Percentiles rank a stretch among this genome's conserved stretches.
These are phyloP conservation scores for Medicago ruthenica DNA, from an alignment of 306 rosid genomes.

Conservation along the genomic window DNA sequence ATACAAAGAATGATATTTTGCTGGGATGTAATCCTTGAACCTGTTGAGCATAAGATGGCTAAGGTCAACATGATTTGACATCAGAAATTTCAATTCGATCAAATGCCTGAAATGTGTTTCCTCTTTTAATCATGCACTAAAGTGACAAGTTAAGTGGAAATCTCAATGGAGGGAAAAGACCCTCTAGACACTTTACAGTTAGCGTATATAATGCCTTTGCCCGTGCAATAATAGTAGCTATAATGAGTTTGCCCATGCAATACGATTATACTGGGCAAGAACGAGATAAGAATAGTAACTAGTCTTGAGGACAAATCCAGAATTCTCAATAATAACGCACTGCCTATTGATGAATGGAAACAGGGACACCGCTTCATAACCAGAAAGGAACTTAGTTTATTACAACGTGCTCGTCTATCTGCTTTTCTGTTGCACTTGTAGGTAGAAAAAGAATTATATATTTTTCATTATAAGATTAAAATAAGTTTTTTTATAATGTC, in stretches of 20 bases:
- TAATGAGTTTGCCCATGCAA: slow-evolving; percentile 8
- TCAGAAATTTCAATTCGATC: slow-evolving; percentile 34
- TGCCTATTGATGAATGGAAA: slow-evolving; percentile 34
- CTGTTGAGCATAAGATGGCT: slow-evolving; percentile 53
- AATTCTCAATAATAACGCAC: slow-evolving; percentile 16
- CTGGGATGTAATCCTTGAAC: slow-evolving; percentile 88
- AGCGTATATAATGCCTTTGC: slow-evolving; percentile 10
- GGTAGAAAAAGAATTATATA: too few relatives aligned
- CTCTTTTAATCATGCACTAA: slow-evolving; percentile 30
- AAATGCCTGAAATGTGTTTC: slow-evolving; percentile 18
- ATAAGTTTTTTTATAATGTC: too few relatives aligned
- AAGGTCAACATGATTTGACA: slow-evolving; percentile 36
- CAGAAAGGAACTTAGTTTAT: slow-evolving; percentile 16
- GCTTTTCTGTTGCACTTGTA: too few relatives aligned
- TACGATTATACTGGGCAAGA: slow-evolving; percentile 21
- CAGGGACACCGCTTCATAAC: slow-evolving; percentile 23
- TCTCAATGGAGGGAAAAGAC: slow-evolving; percentile 6
- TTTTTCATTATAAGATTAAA: too few relatives aligned
- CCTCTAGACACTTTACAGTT: slow-evolving; percentile 16
- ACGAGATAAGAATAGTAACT: slow-evolving; percentile 25
- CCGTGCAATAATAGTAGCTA: slow-evolving; percentile 11
- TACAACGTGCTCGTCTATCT: neutral
- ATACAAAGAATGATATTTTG: slow-evolving; percentile 79
- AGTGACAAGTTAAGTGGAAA: slow-evolving; percentile 12
- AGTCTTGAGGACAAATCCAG: slow-evolving; percentile 21